Percentiles rank a stretch among this genome's conserved stretches.
Evolutionary conservation across 2,329 filamentous ascomycete species (phyloP).

Genomic region (Verticillium albo-atrum): DNA sequence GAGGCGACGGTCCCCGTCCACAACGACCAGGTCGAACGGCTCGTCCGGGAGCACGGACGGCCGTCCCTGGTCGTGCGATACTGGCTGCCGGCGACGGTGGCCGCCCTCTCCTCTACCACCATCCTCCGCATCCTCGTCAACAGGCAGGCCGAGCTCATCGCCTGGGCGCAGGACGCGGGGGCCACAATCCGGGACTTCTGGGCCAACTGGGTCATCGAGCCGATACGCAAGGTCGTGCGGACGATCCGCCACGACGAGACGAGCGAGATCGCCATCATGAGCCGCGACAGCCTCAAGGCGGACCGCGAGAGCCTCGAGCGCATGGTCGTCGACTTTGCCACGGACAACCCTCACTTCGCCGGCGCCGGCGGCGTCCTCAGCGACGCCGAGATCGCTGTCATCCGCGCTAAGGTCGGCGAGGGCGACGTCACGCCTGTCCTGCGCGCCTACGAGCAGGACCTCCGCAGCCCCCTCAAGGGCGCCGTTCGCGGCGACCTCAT

Average conservation of each 20-base stretch:
- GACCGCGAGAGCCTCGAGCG: slow-evolving; percentile 90
- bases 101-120: slow-evolving; percentile 80
- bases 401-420: slow-evolving; percentile 77
- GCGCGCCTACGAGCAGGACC: slow-evolving; percentile 84
- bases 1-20: slow-evolving; percentile 63
- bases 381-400: slow-evolving; percentile 66
- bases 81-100: slow-evolving; percentile 72
- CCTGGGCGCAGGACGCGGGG: slow-evolving; percentile 77
- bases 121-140: slow-evolving; percentile 75
- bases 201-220: slow-evolving; percentile 93
- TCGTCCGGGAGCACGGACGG: slow-evolving; percentile 65
- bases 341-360: slow-evolving; percentile 68
- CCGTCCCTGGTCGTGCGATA: slow-evolving; percentile 75
- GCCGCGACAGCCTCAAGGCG: slow-evolving; percentile 82
- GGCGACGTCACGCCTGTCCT: slow-evolving; percentile 92
- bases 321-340: slow-evolving; percentile 96
- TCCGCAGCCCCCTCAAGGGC: slow-evolving; percentile 76
- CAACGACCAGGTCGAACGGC: slow-evolving; percentile 44
- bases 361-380: slow-evolving; percentile 45
- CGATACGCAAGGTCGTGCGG: slow-evolving; percentile 73
- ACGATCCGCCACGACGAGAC: slow-evolving; percentile 91
- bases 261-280: slow-evolving; percentile 96
- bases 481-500: slow-evolving; percentile 83
- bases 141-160: slow-evolving; percentile 68
- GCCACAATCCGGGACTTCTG: slow-evolving; percentile 83